Evolutionary conservation across 331 rosid genomes (phyloP).

Genomic region (Malus hybrid): DNA sequence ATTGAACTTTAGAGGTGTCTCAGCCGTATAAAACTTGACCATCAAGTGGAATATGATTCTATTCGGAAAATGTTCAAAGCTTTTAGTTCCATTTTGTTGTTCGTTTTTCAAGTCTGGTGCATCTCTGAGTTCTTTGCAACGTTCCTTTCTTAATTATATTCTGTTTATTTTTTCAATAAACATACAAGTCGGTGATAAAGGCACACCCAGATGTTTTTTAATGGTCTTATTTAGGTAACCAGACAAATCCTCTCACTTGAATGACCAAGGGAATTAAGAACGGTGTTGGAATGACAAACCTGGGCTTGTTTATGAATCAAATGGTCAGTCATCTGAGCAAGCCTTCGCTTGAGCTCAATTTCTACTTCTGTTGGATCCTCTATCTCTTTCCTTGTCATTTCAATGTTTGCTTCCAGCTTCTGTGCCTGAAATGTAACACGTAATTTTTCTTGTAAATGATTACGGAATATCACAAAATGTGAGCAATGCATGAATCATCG

Average conservation of each 20-base stretch:
- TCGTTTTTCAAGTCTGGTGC: not conserved
- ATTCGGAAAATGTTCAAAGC: not conserved
- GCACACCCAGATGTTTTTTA: not conserved
- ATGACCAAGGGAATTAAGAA: not conserved
- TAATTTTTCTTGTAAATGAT: not conserved
- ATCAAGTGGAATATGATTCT: not conserved
- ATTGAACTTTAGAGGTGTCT: not conserved
- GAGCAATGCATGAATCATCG: not conserved
- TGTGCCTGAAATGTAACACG: constrained; percentile 35
- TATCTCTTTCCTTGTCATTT: constrained; percentile 69
- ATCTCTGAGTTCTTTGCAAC: not conserved
- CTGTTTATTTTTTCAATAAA: not conserved
- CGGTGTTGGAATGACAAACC: constrained; percentile 38
- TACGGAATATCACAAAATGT: not conserved
- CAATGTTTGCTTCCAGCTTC: constrained; percentile 69
- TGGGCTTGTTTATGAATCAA: constrained; percentile 91
- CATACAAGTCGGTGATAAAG: not conserved
- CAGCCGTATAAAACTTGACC: not conserved
- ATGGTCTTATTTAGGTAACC: not conserved
- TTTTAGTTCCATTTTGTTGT: not conserved
- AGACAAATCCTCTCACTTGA: not conserved
- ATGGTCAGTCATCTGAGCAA: constrained; percentile 92
- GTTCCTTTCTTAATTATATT: not conserved
- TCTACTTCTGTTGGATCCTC: constrained; percentile 93
- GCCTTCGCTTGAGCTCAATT: constrained; percentile 80